A percentile compares a stretch with the other conserved stretches of the same genome.
Evolutionary conservation across 108 stramenopile genomes (phyloP).

Genomic region (Skeletonema menzelii): DNA sequence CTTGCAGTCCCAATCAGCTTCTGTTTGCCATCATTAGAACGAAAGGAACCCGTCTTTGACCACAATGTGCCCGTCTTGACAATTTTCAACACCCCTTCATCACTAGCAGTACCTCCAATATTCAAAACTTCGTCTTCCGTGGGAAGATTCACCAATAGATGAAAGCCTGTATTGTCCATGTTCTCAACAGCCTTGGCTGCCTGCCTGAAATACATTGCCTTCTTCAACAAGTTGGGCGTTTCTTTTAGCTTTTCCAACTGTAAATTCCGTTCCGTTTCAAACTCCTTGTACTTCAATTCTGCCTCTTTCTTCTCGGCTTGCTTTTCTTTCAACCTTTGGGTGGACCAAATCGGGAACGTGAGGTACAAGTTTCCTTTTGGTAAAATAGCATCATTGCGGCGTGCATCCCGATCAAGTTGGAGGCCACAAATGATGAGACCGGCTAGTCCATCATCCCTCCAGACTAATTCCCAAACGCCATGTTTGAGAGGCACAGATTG

Average conservation of each 20-base stretch:
- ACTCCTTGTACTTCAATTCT: constrained; percentile 8
- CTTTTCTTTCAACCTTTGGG: constrained; percentile 19
- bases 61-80: constrained; percentile 21
- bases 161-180: constrained; percentile 8
- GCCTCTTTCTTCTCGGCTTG: constrained; percentile 19
- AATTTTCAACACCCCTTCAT: background rate
- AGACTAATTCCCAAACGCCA: constrained; percentile 35
- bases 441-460: constrained; percentile 20
- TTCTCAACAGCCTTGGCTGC: constrained; percentile 31
- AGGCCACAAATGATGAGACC: constrained; percentile 38
- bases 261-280: constrained; percentile 15
- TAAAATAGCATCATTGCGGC: constrained; percentile 31
- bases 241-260: constrained; percentile 21
- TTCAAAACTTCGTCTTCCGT: constrained; percentile 12
- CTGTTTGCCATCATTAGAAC: constrained; percentile 3
- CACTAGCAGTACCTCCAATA: background rate
- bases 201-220: constrained; percentile 38
- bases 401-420: constrained; percentile 18
- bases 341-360: constrained; percentile 42
- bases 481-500: constrained; percentile 12
- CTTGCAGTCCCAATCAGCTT: constrained; percentile 23
- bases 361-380: constrained; percentile 38
- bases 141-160: background rate
- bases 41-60: constrained; percentile 15
- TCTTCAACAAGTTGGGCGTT: constrained; percentile 38